Conservation (phyloP, 345 rosid species). For the Gossypium rotundifolium region DNA sequence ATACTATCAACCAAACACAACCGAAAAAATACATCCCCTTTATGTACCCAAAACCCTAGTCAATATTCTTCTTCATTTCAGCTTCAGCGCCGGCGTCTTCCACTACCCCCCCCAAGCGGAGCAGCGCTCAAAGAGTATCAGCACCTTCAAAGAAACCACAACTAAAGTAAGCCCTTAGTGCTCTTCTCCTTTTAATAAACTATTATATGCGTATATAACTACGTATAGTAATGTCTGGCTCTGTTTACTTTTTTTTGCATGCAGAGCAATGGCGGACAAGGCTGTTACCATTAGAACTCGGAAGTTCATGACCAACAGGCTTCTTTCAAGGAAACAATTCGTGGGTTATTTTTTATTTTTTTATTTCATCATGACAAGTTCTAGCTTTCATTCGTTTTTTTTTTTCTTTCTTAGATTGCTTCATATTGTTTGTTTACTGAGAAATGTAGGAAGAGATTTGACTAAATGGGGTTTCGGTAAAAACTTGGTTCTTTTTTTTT, state of each 20-base stretch:
- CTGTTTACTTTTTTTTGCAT: neutral
- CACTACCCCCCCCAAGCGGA: neutral
- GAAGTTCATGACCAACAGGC: slow-evolving; percentile 97
- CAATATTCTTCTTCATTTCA: neutral
- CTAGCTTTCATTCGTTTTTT: neutral
- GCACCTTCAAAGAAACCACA: neutral
- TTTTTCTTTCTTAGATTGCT: neutral
- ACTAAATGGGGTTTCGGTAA: neutral
- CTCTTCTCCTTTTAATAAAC: neutral
- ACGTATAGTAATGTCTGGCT: neutral
- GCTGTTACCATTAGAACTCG: slow-evolving; percentile 84
- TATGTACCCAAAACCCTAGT: neutral
- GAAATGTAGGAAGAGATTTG: neutral
- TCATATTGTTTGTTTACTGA: neutral
- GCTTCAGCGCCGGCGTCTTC: slow-evolving; percentile 5
- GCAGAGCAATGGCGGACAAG: slow-evolving; percentile 67
- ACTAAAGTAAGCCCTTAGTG: neutral
- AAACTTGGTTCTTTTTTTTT: neutral
- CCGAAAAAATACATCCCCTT: neutral
- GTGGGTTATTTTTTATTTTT: slow-evolving; percentile 34
- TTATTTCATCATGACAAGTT: neutral
- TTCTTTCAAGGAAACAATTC: slow-evolving; percentile 96
- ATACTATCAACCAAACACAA: neutral
- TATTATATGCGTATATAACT: neutral
- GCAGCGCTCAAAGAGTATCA: neutral